These are phyloP conservation scores for Actinidia polygama DNA, from an alignment of 179 eudicot genomes.

Conservation along the genomic window DNA sequence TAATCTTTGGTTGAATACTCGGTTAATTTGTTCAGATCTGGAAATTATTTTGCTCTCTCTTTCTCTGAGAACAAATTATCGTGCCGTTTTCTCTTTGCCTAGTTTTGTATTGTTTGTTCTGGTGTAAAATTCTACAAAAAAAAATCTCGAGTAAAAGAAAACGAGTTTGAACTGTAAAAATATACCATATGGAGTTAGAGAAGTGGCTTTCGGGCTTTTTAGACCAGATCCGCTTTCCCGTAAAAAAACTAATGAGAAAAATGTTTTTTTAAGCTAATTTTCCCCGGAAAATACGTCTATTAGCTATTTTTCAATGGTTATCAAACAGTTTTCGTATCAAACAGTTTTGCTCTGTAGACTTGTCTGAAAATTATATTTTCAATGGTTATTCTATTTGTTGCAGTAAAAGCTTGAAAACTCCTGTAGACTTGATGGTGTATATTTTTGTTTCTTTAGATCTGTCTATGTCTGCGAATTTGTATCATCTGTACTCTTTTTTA, in stretches of 20 bases:
- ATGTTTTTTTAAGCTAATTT: no score
- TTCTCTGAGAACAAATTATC: background rate
- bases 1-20: background rate
- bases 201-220: background rate
- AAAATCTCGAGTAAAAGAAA: background rate
- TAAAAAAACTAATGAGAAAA: background rate
- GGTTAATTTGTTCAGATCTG: constrained; percentile 25
- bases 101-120: background rate
- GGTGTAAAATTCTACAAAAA: background rate
- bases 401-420: background rate
- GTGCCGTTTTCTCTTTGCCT: background rate
- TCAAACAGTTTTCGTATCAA: background rate
- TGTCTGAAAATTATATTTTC: background rate
- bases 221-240: constrained; percentile 5
- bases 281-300: background rate
- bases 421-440: background rate
- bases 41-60: background rate
- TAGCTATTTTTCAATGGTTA: background rate
- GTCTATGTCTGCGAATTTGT: background rate
- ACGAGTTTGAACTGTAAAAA: background rate
- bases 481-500: background rate
- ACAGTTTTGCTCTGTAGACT: background rate
- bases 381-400: background rate
- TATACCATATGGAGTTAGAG: background rate
- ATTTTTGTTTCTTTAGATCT: constrained; percentile 1